Evolutionary conservation across 2,329 filamentous ascomycete genomes (phyloP).

Genomic region (Cryphonectria nitschkei): DNA sequence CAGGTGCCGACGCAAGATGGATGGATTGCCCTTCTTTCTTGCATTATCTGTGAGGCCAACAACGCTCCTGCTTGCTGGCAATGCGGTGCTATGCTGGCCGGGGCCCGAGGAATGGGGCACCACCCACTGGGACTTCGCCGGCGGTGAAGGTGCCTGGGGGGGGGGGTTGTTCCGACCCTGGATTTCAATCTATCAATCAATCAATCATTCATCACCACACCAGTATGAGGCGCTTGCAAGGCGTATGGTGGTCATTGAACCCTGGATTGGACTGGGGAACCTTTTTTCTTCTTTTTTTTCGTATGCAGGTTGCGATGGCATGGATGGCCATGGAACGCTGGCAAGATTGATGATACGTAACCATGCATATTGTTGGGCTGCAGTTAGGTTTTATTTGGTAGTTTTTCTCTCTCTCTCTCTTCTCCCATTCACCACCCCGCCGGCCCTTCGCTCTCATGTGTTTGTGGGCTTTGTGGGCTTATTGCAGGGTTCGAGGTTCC

Average conservation of each 20-base stretch:
- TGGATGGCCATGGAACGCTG: not conserved
- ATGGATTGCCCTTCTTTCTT: not conserved
- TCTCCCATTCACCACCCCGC: not conserved
- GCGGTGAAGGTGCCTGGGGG: not conserved
- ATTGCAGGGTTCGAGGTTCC: not conserved
- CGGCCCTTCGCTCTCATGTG: not conserved
- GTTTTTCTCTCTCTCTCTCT: not conserved
- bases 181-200: not conserved
- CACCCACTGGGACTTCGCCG: constrained; percentile 1
- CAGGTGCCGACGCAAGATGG: not conserved
- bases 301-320: not conserved
- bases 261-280: not conserved
- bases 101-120: not conserved
- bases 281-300: not conserved
- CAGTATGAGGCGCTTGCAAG: not conserved
- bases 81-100: not conserved
- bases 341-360: not conserved
- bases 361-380: not conserved
- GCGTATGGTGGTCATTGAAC: not conserved
- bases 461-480: not conserved
- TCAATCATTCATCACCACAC: not conserved
- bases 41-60: constrained; percentile 3
- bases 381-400: not conserved
- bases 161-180: not conserved
- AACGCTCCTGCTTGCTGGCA: constrained; percentile 2